Percentiles rank a stretch among this genome's conserved stretches.
These are phyloP conservation scores for Petunia axillaris DNA, from an alignment of 257 asterid genomes.

Conservation along the genomic window DNA sequence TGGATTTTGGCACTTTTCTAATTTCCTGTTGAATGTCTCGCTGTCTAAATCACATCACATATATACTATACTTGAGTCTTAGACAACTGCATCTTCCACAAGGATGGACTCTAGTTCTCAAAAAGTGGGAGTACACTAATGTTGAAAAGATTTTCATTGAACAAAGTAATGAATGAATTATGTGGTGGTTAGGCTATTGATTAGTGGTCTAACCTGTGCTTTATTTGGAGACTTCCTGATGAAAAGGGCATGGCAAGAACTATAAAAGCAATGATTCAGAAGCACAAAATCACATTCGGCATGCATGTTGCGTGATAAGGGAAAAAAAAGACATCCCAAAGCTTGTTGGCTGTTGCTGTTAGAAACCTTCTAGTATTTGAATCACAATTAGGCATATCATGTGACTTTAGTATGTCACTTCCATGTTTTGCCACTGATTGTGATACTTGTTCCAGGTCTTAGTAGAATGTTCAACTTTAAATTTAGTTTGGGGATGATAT, in stretches of 20 bases:
- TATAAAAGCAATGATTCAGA: not conserved
- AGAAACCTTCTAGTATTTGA: not conserved
- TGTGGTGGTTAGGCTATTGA: not conserved
- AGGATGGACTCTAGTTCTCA: not conserved
- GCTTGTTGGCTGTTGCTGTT: not conserved
- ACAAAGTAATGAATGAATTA: too few relatives aligned
- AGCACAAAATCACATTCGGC: not conserved
- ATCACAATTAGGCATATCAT: slow-evolving; percentile 11
- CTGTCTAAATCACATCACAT: not conserved
- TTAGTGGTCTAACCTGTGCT: not conserved
- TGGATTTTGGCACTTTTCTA: not conserved
- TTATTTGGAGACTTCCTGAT: not conserved
- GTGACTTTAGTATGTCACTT: not conserved
- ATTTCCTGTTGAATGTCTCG: not conserved
- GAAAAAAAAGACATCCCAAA: not conserved
- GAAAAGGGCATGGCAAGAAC: not conserved
- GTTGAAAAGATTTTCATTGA: not conserved
- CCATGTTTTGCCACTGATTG: not conserved
- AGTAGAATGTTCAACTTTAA: not conserved
- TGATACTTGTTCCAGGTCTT: not conserved
- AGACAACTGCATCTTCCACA: not conserved
- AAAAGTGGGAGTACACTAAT: not conserved
- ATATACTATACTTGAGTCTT: not conserved
- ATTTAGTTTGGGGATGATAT: not conserved
- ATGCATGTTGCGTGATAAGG: not conserved